Conservation (phyloP, 2,329 filamentous ascomycete species). For the Apiospora sp. region DNA sequence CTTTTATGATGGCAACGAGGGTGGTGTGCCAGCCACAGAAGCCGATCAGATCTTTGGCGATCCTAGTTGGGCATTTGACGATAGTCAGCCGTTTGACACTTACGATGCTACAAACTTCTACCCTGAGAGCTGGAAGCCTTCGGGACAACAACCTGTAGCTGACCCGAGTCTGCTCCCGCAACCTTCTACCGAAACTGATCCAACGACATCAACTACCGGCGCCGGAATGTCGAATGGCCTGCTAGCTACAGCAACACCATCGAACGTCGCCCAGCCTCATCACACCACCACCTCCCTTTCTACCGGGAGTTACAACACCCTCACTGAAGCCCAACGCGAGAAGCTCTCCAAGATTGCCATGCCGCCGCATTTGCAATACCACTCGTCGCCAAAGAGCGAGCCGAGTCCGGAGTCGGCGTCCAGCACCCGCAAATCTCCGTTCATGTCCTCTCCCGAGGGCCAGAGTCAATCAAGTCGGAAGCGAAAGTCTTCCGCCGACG, state of each 20-base stretch:
- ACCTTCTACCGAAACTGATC: conserved; percentile 11
- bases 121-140: conserved; percentile 42
- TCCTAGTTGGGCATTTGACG: conserved; percentile 58
- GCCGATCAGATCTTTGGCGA: conserved; percentile 46
- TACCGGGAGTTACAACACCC: conserved; percentile 45
- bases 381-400: conserved; percentile 62
- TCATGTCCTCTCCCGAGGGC: conserved; percentile 67
- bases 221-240: conserved; percentile 22
- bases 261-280: conserved; percentile 18
- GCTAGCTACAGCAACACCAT: conserved; percentile 17
- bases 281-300: conserved; percentile 18
- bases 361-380: conserved; percentile 68
- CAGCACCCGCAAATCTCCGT: conserved; percentile 54
- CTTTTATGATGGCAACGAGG: conserved; percentile 41
- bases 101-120: conserved; percentile 49
- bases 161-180: conserved; percentile 36
- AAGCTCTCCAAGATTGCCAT: conserved; percentile 70
- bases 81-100: conserved; percentile 56
- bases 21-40: conserved; percentile 31
- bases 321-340: conserved; percentile 68
- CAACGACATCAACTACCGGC: conserved; percentile 21
- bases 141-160: conserved; percentile 39
- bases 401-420: conserved; percentile 66
- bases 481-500: conserved; percentile 72
- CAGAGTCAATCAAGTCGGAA: conserved; percentile 63